Evolutionary conservation across 2,329 filamentous ascomycete species (phyloP).

Genomic region (Claviceps quebecensis): DNA sequence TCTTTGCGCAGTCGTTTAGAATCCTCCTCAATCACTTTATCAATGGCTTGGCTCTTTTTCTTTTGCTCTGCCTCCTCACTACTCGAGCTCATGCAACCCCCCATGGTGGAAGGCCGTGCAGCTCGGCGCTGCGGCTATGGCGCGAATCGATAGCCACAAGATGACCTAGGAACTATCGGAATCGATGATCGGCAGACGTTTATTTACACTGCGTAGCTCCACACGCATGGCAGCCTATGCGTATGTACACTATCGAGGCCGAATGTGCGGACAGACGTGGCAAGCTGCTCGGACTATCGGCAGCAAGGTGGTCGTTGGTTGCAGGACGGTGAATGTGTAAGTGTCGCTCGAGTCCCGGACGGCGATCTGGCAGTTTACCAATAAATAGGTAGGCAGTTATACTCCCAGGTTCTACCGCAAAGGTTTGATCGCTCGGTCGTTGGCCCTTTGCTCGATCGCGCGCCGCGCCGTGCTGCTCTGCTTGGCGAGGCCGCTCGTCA

Average conservation of each 20-base stretch:
- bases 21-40: conserved; percentile 86
- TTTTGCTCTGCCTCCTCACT: conserved; percentile 83
- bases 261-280: not conserved
- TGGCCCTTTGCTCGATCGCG: not conserved
- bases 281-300: not conserved
- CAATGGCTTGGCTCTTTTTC: conserved; percentile 93
- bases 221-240: conserved; percentile 1
- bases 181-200: not conserved
- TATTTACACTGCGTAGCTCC: not conserved
- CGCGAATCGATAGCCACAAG: not conserved
- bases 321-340: not conserved
- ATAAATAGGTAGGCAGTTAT: not conserved
- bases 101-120: conserved; percentile 47
- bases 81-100: conserved; percentile 80
- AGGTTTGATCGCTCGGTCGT: not conserved
- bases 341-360: not conserved
- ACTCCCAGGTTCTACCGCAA: not conserved
- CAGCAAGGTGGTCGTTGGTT: not conserved
- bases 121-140: conserved; percentile 3
- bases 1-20: conserved; percentile 83
- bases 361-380: no score
- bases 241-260: not conserved
- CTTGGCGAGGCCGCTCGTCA: not conserved
- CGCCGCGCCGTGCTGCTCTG: not conserved
- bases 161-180: not conserved